Evolutionary conservation across 768 basidiomycete genomes (phyloP).

Genomic region (Lyophyllum semitale): DNA sequence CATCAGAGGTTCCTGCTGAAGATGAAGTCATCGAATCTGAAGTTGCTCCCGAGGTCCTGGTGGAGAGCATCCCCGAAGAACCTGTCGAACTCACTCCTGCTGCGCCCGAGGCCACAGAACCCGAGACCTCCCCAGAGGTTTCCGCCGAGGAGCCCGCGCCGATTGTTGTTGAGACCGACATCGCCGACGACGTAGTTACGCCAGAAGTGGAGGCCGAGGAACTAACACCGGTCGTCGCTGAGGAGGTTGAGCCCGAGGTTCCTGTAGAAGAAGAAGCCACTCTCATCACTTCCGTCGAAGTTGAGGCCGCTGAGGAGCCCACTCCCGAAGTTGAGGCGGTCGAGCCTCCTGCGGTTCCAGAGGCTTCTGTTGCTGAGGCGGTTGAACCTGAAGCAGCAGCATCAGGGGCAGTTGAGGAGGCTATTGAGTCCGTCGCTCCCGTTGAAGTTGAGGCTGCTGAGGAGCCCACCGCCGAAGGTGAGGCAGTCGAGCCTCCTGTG

Average conservation of each 20-base stretch:
- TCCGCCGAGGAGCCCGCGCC: background rate
- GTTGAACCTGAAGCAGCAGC: background rate
- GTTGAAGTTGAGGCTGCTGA: too few relatives aligned
- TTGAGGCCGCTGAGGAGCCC: background rate
- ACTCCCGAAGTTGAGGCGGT: background rate
- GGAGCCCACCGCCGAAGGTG: background rate
- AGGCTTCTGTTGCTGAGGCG: background rate
- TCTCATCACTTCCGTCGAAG: background rate
- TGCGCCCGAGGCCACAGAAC: background rate
- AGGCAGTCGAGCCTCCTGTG: too few relatives aligned
- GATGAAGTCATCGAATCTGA: constrained; percentile 16
- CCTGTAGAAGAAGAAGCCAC: background rate
- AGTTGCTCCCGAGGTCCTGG: background rate
- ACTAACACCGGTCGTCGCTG: background rate
- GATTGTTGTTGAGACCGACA: constrained; percentile 6
- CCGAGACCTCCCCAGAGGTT: background rate
- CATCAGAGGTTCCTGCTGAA: background rate
- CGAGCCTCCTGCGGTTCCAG: background rate
- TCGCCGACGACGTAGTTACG: background rate
- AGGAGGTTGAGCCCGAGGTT: background rate
- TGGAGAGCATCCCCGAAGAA: constrained; percentile 6
- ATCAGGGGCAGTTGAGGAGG: too few relatives aligned
- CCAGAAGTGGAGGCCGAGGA: background rate
- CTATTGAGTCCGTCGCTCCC: too few relatives aligned
- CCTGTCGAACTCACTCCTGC: background rate